These are phyloP conservation scores for Onygena corvina DNA, from an alignment of 2,329 filamentous ascomycete species.

Conservation along the genomic window DNA sequence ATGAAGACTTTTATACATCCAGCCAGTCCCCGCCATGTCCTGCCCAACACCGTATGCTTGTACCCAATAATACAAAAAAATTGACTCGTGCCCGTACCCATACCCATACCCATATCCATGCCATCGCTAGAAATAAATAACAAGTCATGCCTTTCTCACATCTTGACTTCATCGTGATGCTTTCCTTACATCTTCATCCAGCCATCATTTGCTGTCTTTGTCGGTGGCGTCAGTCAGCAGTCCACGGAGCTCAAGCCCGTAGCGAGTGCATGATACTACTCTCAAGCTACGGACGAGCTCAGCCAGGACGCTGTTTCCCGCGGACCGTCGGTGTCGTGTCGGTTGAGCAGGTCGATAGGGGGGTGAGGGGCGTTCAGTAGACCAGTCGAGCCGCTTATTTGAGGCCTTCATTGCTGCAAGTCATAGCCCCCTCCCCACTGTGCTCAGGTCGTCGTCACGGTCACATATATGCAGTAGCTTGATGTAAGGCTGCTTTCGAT, in stretches of 20 bases:
- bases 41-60: no score
- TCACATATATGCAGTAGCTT: background rate
- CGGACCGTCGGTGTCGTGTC: background rate
- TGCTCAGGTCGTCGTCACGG: background rate
- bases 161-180: no score
- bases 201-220: no score
- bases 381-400: background rate
- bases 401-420: slow-evolving; percentile 3
- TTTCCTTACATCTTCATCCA: no score
- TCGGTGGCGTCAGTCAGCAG: background rate
- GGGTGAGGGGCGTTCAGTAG: background rate
- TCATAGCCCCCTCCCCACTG: background rate
- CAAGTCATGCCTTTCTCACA: no score
- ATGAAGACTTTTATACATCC: no score
- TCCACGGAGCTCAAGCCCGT: background rate
- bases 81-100: no score
- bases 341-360: background rate
- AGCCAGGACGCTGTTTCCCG: background rate
- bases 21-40: no score
- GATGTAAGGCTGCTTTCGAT: no score
- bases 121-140: no score
- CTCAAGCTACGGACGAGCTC: slow-evolving; percentile 1
- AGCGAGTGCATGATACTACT: background rate
- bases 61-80: no score
- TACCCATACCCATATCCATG: no score